Evolutionary conservation across 768 basidiomycete genomes (phyloP).

Genomic region (Crucibulum laeve): DNA sequence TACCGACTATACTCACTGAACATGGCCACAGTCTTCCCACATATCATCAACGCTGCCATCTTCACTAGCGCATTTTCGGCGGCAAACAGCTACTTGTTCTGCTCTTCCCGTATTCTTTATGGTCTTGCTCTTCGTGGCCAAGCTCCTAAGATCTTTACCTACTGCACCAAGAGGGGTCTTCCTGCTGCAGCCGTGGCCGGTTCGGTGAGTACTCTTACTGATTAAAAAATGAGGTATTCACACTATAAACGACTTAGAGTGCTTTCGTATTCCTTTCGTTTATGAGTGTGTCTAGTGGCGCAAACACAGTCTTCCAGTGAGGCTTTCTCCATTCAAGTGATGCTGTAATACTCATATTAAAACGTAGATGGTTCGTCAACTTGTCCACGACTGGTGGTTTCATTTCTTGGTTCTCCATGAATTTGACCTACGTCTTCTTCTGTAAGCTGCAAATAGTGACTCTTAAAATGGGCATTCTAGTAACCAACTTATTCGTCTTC

Average conservation of each 20-base stretch:
- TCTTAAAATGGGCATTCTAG: too few relatives aligned
- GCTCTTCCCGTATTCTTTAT: slow-evolving; percentile 45
- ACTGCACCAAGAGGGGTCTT: slow-evolving; percentile 44
- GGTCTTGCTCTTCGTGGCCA: slow-evolving; percentile 51
- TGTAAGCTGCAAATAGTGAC: slow-evolving; percentile 32
- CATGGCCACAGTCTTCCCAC: slow-evolving; percentile 44
- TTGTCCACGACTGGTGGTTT: slow-evolving; percentile 67
- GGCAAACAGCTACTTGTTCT: slow-evolving; percentile 63
- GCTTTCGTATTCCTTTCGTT: slow-evolving; percentile 50
- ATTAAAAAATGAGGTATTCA: not conserved
- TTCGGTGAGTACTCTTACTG: slow-evolving; percentile 20
- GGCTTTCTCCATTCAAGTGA: slow-evolving; percentile 6
- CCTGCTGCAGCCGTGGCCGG: slow-evolving; percentile 36
- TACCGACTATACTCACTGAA: not conserved
- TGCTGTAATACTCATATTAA: not conserved
- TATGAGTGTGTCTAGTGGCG: slow-evolving; percentile 58
- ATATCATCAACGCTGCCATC: slow-evolving; percentile 69
- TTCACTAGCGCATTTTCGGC: slow-evolving; percentile 67
- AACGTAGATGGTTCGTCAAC: slow-evolving; percentile 62
- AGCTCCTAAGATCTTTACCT: slow-evolving; percentile 37
- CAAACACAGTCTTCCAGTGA: slow-evolving; percentile 55
- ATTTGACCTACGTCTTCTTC: slow-evolving; percentile 70
- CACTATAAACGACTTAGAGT: slow-evolving; percentile 16
- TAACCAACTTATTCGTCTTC: slow-evolving; percentile 6
- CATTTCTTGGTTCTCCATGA: slow-evolving; percentile 64